Base-by-base conservation (phyloP, 331 rosid species). In the Phaseolus coccineus region DNA sequence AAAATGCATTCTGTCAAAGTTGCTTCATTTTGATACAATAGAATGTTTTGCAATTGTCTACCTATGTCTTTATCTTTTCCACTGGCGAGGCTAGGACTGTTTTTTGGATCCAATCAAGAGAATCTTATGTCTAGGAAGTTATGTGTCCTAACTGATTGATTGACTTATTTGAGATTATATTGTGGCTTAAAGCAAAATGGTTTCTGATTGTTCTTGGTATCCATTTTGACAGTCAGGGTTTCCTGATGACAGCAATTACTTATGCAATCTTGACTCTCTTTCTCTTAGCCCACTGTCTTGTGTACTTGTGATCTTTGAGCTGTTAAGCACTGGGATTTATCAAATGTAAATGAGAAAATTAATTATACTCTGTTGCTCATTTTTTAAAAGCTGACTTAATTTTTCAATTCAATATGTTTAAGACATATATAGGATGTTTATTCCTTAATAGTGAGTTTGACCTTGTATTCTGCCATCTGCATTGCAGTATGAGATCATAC, bases 401-500 rank as follows among this genome's bases (percentile, higher is more conserved):
- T 69, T 79, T 69, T 46, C 39, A 59, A 52, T 47, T 63, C 61
- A n/a, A 64, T 51, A 19, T 82, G 77, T 68, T 44, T 42, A 59
- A 56, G 53, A 53, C 84, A 47, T 37, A 64, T 50, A 48, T 63
- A 79, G 77, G 64, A 16, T 61, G 35, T 74, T 22, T 72, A 37
- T 76, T 71, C 22, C 64, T 57, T 55, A 74, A 68, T 42, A 71
- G 42, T 71, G 76, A 82, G 55, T 64, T 48, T 57, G 68, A 50
- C 71, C 68, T 11, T 76, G 76, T 78, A 8, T 65, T 75, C 55
- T 84, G 76, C 37, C 50, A 59, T 86, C 63, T 84, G 69, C 55
- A 59, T 69, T 86, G 81, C 91, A 93, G 99, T 84, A 81, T 83
- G 90, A 85, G 80, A 84, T 76, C 90, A 22, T 88, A 83, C 83